These are phyloP conservation scores for Pecoramyces ruminantium DNA, from an alignment of 192 early-diverging fungal genomes.

Conservation along the genomic window DNA sequence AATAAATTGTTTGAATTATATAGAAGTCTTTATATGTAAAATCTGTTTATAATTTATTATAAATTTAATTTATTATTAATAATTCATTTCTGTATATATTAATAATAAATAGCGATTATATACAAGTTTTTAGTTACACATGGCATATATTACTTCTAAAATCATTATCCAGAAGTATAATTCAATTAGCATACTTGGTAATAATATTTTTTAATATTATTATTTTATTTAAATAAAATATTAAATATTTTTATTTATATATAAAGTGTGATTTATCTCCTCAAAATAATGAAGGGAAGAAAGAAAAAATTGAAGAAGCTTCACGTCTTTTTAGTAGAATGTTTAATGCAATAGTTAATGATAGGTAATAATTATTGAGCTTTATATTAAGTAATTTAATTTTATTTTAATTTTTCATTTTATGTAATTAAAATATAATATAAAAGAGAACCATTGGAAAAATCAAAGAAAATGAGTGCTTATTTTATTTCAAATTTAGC, in stretches of 20 bases:
- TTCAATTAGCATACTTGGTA: background rate
- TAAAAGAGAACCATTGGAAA: background rate
- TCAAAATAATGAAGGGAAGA: background rate
- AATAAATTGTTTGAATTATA: background rate
- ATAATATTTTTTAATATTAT: background rate
- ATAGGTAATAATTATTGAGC: background rate
- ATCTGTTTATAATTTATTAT: too few relatives aligned
- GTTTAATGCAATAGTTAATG: background rate
- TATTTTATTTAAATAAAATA: too few relatives aligned
- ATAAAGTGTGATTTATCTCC: background rate
- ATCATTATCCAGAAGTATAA: background rate
- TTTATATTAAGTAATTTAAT: too few relatives aligned
- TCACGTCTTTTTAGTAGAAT: background rate
- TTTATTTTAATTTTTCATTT: too few relatives aligned
- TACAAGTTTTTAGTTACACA: background rate
- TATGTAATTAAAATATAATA: too few relatives aligned
- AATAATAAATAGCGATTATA: background rate
- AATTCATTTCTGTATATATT: too few relatives aligned
- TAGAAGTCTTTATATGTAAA: background rate
- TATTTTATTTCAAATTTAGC: background rate
- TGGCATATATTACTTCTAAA: background rate
- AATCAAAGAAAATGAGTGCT: background rate
- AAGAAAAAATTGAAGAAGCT: background rate
- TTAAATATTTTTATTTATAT: background rate
- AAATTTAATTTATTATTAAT: too few relatives aligned